phyloP scores from a whole-genome alignment of 2,329 filamentous ascomycete species.

The Pyrenochaeta sp. region DNA sequence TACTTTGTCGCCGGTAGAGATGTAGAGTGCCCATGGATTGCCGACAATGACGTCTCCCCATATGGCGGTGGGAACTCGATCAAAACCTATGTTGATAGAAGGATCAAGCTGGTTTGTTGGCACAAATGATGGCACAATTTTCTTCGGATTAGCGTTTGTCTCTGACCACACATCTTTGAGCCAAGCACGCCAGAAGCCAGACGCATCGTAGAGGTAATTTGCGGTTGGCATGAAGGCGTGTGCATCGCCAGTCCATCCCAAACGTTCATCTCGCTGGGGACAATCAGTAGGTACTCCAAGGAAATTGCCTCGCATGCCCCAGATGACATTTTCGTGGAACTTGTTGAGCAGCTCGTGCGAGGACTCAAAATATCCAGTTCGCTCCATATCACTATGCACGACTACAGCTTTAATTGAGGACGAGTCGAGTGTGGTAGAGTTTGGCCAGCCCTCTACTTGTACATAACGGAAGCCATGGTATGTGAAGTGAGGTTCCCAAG shows the following conservation, averaged over 20 bases:
- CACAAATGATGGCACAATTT: background rate
- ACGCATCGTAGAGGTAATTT: slow-evolving; percentile 63
- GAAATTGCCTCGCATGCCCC: slow-evolving; percentile 69
- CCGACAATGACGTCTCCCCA: slow-evolving; percentile 53
- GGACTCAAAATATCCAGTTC: slow-evolving; percentile 61
- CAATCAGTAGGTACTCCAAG: slow-evolving; percentile 59
- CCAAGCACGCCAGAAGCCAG: slow-evolving; percentile 62
- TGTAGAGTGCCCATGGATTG: slow-evolving; percentile 49
- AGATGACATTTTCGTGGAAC: slow-evolving; percentile 63
- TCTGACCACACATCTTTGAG: slow-evolving; percentile 57
- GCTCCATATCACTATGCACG: slow-evolving; percentile 63
- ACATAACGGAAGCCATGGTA: slow-evolving; percentile 64
- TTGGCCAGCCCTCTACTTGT: slow-evolving; percentile 36
- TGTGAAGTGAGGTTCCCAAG: slow-evolving; percentile 61
- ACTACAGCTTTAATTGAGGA: slow-evolving; percentile 51
- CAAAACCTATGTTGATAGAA: slow-evolving; percentile 23
- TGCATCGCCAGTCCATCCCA: slow-evolving; percentile 64
- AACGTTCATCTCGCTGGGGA: slow-evolving; percentile 64
- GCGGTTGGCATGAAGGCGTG: slow-evolving; percentile 62
- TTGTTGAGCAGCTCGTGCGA: slow-evolving; percentile 63
- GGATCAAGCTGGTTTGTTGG: slow-evolving; percentile 6
- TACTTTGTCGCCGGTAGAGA: slow-evolving; percentile 41
- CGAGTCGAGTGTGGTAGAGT: slow-evolving; percentile 13
- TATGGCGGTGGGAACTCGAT: slow-evolving; percentile 30
- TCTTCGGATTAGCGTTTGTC: slow-evolving; percentile 31